These are phyloP conservation scores for Lithospermum erythrorhizon DNA, from an alignment of 257 asterid species.

Conservation along the genomic window DNA sequence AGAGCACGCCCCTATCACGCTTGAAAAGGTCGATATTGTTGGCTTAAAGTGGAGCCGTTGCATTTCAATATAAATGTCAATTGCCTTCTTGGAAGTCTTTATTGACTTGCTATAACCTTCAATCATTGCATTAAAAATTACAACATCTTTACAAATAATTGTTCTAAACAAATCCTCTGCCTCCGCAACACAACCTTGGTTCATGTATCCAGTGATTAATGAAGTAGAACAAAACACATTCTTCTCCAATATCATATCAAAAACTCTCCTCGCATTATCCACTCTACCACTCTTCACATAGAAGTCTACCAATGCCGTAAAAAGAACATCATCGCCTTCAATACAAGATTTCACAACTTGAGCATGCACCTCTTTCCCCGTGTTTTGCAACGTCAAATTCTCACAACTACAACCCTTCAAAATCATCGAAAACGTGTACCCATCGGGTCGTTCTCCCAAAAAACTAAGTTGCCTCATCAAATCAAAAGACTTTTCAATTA, in stretches of 20 bases:
- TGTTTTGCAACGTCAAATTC: constrained; percentile 8
- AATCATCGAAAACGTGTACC: constrained; percentile 61
- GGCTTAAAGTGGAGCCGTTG: constrained; percentile 46
- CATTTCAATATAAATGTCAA: constrained; percentile 53
- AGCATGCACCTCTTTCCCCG: constrained; percentile 53
- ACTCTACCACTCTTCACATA: constrained; percentile 54
- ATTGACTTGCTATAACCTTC: constrained; percentile 79
- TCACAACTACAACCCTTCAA: constrained; percentile 51
- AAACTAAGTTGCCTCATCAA: constrained; percentile 41
- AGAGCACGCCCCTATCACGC: constrained; percentile 88
- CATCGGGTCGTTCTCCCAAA: constrained; percentile 50
- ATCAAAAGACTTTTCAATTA: constrained; percentile 29
- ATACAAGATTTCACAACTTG: constrained; percentile 39
- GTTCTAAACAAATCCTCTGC: constrained; percentile 63
- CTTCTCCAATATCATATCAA: constrained; percentile 58
- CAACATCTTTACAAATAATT: constrained; percentile 57
- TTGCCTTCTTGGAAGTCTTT: constrained; percentile 54
- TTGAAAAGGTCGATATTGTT: constrained; percentile 60
- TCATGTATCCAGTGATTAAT: constrained; percentile 87
- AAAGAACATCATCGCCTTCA: constrained; percentile 64
- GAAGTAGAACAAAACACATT: constrained; percentile 76
- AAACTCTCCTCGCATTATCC: constrained; percentile 59
- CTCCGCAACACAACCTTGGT: constrained; percentile 35
- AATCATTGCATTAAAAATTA: constrained; percentile 92
- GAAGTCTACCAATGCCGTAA: constrained; percentile 66